Percentiles rank a stretch among this genome's conserved stretches.
Conservation (phyloP, 179 eudicot species). For the Beta macrorhiza region DNA sequence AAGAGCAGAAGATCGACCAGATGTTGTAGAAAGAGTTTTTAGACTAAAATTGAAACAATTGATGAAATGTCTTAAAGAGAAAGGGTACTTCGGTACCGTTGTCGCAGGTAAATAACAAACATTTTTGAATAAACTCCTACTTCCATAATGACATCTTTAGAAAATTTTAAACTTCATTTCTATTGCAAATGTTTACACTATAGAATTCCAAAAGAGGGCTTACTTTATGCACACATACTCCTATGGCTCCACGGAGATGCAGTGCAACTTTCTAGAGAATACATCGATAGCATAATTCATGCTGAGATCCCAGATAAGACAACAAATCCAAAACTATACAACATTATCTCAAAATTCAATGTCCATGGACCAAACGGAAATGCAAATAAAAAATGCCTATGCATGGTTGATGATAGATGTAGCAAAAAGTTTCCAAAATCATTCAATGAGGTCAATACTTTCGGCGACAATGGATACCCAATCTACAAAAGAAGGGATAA, state of each 20-base stretch:
- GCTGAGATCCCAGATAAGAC: slow-evolving; percentile 16
- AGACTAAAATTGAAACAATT: slow-evolving; percentile 18
- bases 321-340: background rate
- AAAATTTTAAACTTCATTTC: background rate
- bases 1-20: background rate
- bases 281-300: slow-evolving; percentile 7
- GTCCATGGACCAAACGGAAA: slow-evolving; percentile 1
- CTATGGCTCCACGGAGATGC: background rate
- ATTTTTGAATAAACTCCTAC: too few species aligned
- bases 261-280: background rate
- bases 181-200: background rate
- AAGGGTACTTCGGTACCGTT: background rate
- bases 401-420: slow-evolving; percentile 15
- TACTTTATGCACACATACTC: slow-evolving; percentile 13
- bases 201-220: slow-evolving; percentile 5
- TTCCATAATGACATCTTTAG: too few species aligned
- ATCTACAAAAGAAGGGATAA: background rate
- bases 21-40: slow-evolving; percentile 13
- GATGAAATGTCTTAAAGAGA: background rate
- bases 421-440: slow-evolving; percentile 7
- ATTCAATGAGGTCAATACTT: background rate
- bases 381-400: background rate
- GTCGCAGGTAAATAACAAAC: background rate
- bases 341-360: background rate
- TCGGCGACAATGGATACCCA: slow-evolving; percentile 1